phyloP scores from a whole-genome alignment of 768 basidiomycete species.

The Suillus subluteus region DNA sequence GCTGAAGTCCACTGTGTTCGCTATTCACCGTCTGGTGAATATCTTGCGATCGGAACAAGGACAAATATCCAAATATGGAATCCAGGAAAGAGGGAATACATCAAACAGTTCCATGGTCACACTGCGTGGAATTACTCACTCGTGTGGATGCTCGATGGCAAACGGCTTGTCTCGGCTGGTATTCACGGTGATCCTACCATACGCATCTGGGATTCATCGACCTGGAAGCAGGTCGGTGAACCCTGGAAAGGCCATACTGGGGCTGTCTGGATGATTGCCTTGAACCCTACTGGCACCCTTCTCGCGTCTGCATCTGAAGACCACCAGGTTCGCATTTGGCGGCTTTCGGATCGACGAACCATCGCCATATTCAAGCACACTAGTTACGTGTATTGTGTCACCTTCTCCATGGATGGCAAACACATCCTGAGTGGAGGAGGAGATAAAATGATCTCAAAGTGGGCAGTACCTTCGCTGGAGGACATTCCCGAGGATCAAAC shows the following conservation, averaged over 20 bases:
- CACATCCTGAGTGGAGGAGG: not conserved
- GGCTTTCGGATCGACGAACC: not conserved
- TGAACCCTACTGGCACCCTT: conserved; percentile 1
- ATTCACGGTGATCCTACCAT: rapidly evolving
- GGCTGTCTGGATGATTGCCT: rapidly evolving
- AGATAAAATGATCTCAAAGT: not conserved
- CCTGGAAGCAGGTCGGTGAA: not conserved
- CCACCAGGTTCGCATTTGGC: not conserved
- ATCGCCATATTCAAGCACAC: not conserved
- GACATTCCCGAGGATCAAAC: not conserved
- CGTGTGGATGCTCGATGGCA: not conserved
- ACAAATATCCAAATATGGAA: not conserved
- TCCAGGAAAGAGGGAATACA: not conserved
- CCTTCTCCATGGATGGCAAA: not conserved
- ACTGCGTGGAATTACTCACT: not conserved
- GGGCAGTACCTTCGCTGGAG: not conserved
- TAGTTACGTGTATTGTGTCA: not conserved
- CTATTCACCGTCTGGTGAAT: not conserved
- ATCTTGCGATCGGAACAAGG: not conserved
- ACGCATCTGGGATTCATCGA: not conserved
- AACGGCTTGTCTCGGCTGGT: not conserved
- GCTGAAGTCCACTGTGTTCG: not conserved
- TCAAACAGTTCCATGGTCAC: not conserved
- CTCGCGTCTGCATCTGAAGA: not conserved
- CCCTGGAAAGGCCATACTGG: not conserved